Conservation (phyloP, 306 rosid genomes). For the Acacia acuminata region DNA sequence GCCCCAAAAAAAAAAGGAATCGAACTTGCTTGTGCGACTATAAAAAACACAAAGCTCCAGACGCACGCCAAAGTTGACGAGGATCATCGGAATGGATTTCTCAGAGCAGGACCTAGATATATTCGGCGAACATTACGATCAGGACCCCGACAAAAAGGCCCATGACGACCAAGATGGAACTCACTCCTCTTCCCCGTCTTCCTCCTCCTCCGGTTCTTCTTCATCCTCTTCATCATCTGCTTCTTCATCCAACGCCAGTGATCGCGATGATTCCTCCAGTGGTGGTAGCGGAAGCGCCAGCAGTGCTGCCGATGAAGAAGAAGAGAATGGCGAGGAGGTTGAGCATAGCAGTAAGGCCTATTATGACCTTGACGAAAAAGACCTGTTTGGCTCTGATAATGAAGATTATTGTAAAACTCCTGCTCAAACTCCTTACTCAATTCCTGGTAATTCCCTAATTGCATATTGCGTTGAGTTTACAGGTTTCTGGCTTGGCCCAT, state of each 20-base stretch:
- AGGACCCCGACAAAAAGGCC: slow-evolving; percentile 32
- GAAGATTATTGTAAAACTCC: slow-evolving; percentile 83
- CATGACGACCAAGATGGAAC: slow-evolving; percentile 55
- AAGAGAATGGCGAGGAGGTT: slow-evolving; percentile 62
- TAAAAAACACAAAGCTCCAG: neutral
- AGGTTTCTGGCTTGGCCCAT: neutral
- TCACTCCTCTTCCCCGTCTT: slow-evolving; percentile 64
- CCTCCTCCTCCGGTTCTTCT: slow-evolving; percentile 54
- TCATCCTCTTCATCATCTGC: slow-evolving; percentile 64
- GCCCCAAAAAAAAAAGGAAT: neutral
- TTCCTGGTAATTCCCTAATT: slow-evolving; percentile 65
- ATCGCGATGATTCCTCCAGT: slow-evolving; percentile 58
- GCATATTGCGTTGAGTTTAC: neutral
- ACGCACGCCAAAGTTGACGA: neutral
- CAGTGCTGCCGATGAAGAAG: slow-evolving; percentile 48
- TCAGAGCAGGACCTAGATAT: slow-evolving; percentile 67
- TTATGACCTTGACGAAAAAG: slow-evolving; percentile 54
- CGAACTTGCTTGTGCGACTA: neutral
- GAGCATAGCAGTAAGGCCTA: slow-evolving; percentile 29
- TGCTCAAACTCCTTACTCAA: slow-evolving; percentile 63
- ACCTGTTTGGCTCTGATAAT: slow-evolving; percentile 89
- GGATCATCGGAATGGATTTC: slow-evolving; percentile 54
- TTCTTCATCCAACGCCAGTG: slow-evolving; percentile 68
- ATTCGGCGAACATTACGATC: slow-evolving; percentile 68
- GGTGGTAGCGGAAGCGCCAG: slow-evolving; percentile 50